Base-by-base conservation (phyloP, 2,329 filamentous ascomycete genomes). In the Xylariaceae sp. region DNA sequence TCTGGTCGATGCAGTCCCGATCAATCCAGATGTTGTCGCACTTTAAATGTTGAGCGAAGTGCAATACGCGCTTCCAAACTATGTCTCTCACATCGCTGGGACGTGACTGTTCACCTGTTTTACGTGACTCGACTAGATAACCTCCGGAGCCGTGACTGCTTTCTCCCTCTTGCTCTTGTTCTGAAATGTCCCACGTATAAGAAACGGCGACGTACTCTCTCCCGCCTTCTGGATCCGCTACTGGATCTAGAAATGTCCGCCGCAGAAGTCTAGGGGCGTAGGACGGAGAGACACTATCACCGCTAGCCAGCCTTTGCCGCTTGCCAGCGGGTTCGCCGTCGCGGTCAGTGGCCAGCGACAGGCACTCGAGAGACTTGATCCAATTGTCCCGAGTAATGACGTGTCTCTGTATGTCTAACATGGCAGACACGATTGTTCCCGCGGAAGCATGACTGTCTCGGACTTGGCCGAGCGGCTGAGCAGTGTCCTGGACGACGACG, bases 1-100 rank as follows among this genome's bases (percentile, higher is more conserved):
- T 54, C 47, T 65, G 64, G 38, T 66, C 59, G 42, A 66, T 51
- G 36, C 64, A 66, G 48, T 66, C 64, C 45, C 57, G 54, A 43
- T 66, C 64, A 43, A 66, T 61, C 64, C 64, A 66, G 22, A 66
- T 59, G 22, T 62, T 57, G 6, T 61, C 50, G 57, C 64, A 66
- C 22, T 51, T 56, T 22, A 61, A 56, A 43, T 63, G 50, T 13
- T 56, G 45, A 36, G 64, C 60, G 51, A 61, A 66, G 31, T 51
- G 54, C 36, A 66, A 55, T 36, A 56, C 60, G 7, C 64, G 57
- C 13, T 58, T 51, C 62, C 60, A 65, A 38, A 66, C 61, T 9
- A 45, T 45, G 19, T 64, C 59, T 49, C 64, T 61, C 48, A 66
- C 62, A 28, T 53, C 46, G 48, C 59, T 65, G 9, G 60, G 54